Conservation (phyloP, 805 yeast genomes). For the Starmerella potacharoeniae region DNA sequence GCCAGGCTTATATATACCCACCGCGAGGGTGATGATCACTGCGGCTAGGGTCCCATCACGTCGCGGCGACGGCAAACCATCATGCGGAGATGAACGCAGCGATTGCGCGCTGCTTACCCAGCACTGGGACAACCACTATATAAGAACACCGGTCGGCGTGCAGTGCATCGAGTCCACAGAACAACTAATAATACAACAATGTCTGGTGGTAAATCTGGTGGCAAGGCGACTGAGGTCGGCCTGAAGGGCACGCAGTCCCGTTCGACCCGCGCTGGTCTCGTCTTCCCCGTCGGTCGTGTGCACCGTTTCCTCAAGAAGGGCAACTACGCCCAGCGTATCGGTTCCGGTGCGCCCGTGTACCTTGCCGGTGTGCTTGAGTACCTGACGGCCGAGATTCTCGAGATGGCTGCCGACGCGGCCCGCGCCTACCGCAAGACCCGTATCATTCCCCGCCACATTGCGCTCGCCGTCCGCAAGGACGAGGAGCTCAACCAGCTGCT, state of each 20-base stretch:
- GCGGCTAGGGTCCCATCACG: slow-evolving; percentile 13
- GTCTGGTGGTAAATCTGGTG: slow-evolving; percentile 77
- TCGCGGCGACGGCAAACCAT: background rate
- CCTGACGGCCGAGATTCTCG: slow-evolving; percentile 92
- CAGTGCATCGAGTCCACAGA: background rate
- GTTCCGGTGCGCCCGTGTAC: slow-evolving; percentile 83
- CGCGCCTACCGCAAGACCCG: slow-evolving; percentile 90
- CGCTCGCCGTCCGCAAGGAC: slow-evolving; percentile 94
- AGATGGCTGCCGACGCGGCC: slow-evolving; percentile 97
- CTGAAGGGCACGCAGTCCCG: slow-evolving; percentile 95
- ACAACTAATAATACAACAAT: slow-evolving; percentile 32
- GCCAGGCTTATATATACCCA: slow-evolving; percentile 9
- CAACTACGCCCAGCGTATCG: slow-evolving; percentile 64
- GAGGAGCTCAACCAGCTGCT: slow-evolving; percentile 91
- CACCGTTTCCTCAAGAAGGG: slow-evolving; percentile 88
- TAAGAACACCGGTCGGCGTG: slow-evolving; percentile 9
- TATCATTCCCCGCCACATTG: slow-evolving; percentile 95
- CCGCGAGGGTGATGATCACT: background rate
- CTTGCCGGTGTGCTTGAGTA: slow-evolving; percentile 92
- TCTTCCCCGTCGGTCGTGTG: slow-evolving; percentile 96
- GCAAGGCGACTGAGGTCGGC: slow-evolving; percentile 80
- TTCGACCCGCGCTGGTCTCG: slow-evolving; percentile 59
- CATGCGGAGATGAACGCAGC: slow-evolving; percentile 19
- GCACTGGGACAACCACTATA: slow-evolving; percentile 10
- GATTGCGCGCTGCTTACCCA: slow-evolving; percentile 12